Percentiles rank a stretch among this genome's conserved stretches.
Evolutionary conservation across 2,329 filamentous ascomycete species (phyloP).

Genomic region (Didymosphaeria variabile): DNA sequence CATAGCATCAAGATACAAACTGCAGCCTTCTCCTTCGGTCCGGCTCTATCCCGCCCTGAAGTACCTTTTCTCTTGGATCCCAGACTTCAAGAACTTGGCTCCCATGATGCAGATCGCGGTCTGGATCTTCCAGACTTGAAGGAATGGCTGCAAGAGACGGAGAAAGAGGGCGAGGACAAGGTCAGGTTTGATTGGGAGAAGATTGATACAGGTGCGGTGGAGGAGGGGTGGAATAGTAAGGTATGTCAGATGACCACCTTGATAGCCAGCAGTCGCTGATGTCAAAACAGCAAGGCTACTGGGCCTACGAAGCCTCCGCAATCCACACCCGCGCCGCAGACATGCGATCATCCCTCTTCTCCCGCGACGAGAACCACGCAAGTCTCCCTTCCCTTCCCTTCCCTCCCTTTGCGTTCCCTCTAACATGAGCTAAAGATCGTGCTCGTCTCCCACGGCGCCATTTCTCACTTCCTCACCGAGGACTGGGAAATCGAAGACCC

Average conservation of each 20-base stretch:
- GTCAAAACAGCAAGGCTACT: slow-evolving; percentile 38
- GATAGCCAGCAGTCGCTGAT: not conserved
- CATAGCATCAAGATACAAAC: slow-evolving; percentile 73
- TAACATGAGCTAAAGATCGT: slow-evolving; percentile 62
- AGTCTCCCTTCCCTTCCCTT: not conserved
- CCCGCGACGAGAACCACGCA: slow-evolving; percentile 40
- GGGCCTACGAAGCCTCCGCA: slow-evolving; percentile 38
- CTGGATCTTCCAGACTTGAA: slow-evolving; percentile 59
- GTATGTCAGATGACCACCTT: slow-evolving; percentile 21
- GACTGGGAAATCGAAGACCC: slow-evolving; percentile 66
- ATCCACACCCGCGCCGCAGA: slow-evolving; percentile 42
- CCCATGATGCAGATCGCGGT: slow-evolving; percentile 80
- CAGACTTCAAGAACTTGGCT: slow-evolving; percentile 79
- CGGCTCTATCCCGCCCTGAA: slow-evolving; percentile 47
- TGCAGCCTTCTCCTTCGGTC: slow-evolving; percentile 73
- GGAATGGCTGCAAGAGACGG: slow-evolving; percentile 29
- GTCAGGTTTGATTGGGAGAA: slow-evolving; percentile 56
- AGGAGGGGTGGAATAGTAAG: slow-evolving; percentile 78
- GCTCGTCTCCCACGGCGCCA: slow-evolving; percentile 83
- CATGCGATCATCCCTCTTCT: slow-evolving; percentile 38
- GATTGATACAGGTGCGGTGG: slow-evolving; percentile 70
- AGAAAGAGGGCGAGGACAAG: slow-evolving; percentile 64
- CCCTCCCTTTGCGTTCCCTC: slow-evolving; percentile 52
- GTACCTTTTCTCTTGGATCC: slow-evolving; percentile 70
- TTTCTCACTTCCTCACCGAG: slow-evolving; percentile 84